phyloP scores from a whole-genome alignment of 306 rosid genomes.

The Leucaena leucocephala region DNA sequence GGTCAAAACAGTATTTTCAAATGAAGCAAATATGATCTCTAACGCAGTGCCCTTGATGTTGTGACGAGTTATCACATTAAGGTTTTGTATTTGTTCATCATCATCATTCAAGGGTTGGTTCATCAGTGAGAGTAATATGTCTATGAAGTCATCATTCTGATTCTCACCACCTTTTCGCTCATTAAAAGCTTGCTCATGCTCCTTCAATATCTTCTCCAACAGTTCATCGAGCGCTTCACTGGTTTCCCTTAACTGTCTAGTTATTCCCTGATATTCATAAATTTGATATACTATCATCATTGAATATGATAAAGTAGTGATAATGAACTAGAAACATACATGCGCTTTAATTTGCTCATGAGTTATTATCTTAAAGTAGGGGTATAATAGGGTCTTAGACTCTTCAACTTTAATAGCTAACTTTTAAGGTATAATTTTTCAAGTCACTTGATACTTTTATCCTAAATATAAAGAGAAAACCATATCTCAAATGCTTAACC shows the following conservation, averaged over 20 bases:
- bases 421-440: no score
- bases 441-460: no score
- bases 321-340: no score
- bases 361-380: no score
- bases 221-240: constrained; percentile 10
- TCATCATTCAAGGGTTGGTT: background rate
- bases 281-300: background rate
- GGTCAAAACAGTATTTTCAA: constrained; percentile 29
- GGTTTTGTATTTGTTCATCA: constrained; percentile 15
- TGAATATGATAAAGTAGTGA: background rate
- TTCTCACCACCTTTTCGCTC: background rate
- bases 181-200: constrained; percentile 25
- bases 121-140: constrained; percentile 33
- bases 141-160: constrained; percentile 29
- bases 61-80: constrained; percentile 10
- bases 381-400: no score
- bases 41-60: constrained; percentile 45
- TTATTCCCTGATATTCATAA: constrained; percentile 2
- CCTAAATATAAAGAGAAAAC: no score
- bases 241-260: background rate
- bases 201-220: constrained; percentile 26
- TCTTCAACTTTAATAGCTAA: no score
- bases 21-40: constrained; percentile 38
- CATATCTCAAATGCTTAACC: no score
- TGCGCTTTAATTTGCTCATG: no score